Conservation (phyloP, 495 filamentous ascomycete species). For the Trichodelitschia bisporula region DNA sequence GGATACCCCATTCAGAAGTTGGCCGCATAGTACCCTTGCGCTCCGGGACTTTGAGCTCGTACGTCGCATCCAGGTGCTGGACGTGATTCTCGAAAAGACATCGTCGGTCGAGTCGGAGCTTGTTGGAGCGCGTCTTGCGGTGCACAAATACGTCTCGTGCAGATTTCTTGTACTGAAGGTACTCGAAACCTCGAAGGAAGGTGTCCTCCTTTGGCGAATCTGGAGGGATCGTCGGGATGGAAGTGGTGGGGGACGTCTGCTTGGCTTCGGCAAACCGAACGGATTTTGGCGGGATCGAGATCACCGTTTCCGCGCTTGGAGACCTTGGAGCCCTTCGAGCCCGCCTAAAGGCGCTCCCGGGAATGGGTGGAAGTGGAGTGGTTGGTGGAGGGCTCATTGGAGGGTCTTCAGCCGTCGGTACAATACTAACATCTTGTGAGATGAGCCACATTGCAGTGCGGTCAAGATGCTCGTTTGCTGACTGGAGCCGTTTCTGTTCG, state of each 20-base stretch:
- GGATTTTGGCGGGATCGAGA: slow-evolving; percentile 23
- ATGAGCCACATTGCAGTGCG: slow-evolving; percentile 61
- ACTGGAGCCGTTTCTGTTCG: slow-evolving; percentile 35
- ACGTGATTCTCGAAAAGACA: slow-evolving; percentile 13
- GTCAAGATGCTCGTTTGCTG: slow-evolving; percentile 41
- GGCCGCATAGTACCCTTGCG: no score
- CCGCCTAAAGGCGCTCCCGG: no score
- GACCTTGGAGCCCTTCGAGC: no score
- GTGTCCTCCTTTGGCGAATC: slow-evolving; percentile 33
- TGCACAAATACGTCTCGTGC: slow-evolving; percentile 59
- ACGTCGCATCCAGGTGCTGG: slow-evolving; percentile 54
- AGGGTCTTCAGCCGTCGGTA: no score
- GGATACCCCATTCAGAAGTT: no score
- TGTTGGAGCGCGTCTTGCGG: slow-evolving; percentile 65
- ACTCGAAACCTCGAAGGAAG: slow-evolving; percentile 79
- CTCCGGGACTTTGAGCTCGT: slow-evolving; percentile 26
- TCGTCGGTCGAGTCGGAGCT: slow-evolving; percentile 59
- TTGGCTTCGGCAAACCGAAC: slow-evolving; percentile 52
- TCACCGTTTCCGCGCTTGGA: no score
- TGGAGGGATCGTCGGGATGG: background rate
- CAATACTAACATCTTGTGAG: no score
- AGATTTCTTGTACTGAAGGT: slow-evolving; percentile 30
- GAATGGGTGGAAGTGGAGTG: background rate
- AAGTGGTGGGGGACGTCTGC: slow-evolving; percentile 16
- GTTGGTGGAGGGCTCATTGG: no score